Evolutionary conservation across 768 basidiomycete genomes (phyloP).

Genomic region (Gymnopilus dilepis): DNA sequence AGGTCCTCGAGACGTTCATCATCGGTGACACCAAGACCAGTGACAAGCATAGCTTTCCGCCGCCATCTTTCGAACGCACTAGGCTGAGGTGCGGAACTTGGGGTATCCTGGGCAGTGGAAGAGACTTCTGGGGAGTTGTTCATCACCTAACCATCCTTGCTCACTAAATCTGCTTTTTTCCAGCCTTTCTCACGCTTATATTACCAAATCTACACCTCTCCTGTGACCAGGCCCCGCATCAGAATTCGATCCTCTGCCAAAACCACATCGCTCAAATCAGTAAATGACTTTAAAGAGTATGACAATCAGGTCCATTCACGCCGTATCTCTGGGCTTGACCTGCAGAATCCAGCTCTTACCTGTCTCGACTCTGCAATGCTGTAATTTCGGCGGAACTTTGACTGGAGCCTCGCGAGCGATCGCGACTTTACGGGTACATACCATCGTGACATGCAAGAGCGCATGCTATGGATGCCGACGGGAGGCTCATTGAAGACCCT

Average conservation of each 20-base stretch:
- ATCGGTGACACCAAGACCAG: slow-evolving; percentile 52
- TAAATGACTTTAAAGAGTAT: not conserved
- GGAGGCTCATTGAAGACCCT: not conserved
- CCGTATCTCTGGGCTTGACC: not conserved
- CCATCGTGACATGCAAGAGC: not conserved
- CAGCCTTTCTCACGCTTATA: slow-evolving; percentile 23
- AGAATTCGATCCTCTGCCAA: not conserved
- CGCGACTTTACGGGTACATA: too few species aligned
- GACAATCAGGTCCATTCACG: slow-evolving; percentile 2
- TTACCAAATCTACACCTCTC: slow-evolving; percentile 5
- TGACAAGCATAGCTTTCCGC: slow-evolving; percentile 49
- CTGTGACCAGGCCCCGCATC: not conserved
- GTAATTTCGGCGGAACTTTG: slow-evolving; percentile 4
- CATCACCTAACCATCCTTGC: slow-evolving; percentile 26
- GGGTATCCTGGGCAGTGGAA: slow-evolving; percentile 23
- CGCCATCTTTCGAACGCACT: slow-evolving; percentile 56
- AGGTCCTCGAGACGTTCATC: slow-evolving; percentile 51
- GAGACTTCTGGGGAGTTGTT: slow-evolving; percentile 27
- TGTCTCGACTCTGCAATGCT: not conserved
- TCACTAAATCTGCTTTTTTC: slow-evolving; percentile 17
- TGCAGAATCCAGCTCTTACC: not conserved
- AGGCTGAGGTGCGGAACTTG: slow-evolving; percentile 29
- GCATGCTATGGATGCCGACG: not conserved
- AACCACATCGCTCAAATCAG: slow-evolving; percentile 2
- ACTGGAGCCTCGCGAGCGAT: not conserved